Evolutionary conservation across 1,284 basidiomycete genomes (phyloP).

Genomic region (Apiotrichum porosum): DNA sequence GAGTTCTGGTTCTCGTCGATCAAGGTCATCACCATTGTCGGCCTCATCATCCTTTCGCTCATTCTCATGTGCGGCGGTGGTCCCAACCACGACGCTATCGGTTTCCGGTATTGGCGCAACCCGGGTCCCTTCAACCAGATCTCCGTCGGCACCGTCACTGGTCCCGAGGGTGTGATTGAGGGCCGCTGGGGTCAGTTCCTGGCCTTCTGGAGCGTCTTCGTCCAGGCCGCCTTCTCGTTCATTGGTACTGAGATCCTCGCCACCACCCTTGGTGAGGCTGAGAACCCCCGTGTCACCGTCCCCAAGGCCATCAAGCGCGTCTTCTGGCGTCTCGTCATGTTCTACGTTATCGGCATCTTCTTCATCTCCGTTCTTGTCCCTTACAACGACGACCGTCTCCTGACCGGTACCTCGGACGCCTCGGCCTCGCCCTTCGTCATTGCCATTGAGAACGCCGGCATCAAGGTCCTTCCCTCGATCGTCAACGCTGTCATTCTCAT

Average conservation of each 20-base stretch:
- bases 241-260: conserved; percentile 79
- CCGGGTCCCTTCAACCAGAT: conserved; percentile 51
- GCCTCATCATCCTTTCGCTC: conserved; percentile 58
- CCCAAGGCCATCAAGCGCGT: conserved; percentile 72
- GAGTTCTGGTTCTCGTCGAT: conserved; percentile 40
- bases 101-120: conserved; percentile 60
- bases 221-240: conserved; percentile 78
- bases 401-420: conserved; percentile 52
- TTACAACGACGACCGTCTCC: conserved; percentile 60
- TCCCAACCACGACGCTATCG: conserved; percentile 50
- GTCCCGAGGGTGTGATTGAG: conserved; percentile 7
- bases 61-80: conserved; percentile 67
- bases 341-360: conserved; percentile 55
- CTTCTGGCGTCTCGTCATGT: conserved; percentile 70
- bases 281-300: conserved; percentile 72
- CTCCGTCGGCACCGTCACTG: conserved; percentile 13
- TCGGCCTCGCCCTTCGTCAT: conserved; percentile 70
- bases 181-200: conserved; percentile 59
- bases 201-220: conserved; percentile 61
- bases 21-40: conserved; percentile 33
- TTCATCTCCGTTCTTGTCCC: conserved; percentile 71
- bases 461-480: conserved; percentile 58
- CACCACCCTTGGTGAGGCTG: conserved; percentile 54
- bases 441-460: conserved; percentile 68
- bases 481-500: conserved; percentile 57